Evolutionary conservation across 169 alveolate genomes (phyloP).

Genomic region (Plasmodium billcollinsi): DNA sequence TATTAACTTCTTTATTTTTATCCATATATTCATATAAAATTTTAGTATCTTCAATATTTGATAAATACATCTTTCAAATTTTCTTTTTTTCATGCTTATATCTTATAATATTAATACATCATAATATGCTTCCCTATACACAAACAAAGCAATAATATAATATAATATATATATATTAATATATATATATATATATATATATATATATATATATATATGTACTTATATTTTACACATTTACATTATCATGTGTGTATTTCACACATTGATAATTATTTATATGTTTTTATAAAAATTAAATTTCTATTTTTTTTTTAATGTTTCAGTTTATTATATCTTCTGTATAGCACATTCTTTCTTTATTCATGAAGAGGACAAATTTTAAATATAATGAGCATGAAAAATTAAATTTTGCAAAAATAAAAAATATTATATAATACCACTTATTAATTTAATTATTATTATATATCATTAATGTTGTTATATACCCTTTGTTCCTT

Average conservation of each 20-base stretch:
- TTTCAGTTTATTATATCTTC: too few species aligned
- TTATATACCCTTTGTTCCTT: too few species aligned
- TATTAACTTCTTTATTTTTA: constrained; percentile 28
- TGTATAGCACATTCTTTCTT: too few species aligned
- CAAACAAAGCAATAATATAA: not conserved
- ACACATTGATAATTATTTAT: too few species aligned
- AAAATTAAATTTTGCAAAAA: too few species aligned
- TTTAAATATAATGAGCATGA: too few species aligned
- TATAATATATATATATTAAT: not conserved
- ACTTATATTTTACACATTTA: not conserved
- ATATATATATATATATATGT: not conserved
- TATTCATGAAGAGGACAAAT: too few species aligned
- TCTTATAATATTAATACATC: constrained; percentile 7
- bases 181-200: constrained; percentile 8
- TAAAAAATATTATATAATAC: too few species aligned
- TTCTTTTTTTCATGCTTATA: constrained; percentile 64
- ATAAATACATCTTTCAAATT: constrained; percentile 36
- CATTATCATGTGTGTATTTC: not conserved
- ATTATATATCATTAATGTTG: too few species aligned
- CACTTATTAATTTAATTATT: too few species aligned
- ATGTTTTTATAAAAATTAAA: too few species aligned
- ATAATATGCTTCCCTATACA: not conserved
- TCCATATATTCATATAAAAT: constrained; percentile 33
- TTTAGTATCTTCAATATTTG: constrained; percentile 32
- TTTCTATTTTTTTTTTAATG: too few species aligned